These are phyloP conservation scores for Podaxis sp. DNA, from an alignment of 768 basidiomycete species.

Conservation along the genomic window DNA sequence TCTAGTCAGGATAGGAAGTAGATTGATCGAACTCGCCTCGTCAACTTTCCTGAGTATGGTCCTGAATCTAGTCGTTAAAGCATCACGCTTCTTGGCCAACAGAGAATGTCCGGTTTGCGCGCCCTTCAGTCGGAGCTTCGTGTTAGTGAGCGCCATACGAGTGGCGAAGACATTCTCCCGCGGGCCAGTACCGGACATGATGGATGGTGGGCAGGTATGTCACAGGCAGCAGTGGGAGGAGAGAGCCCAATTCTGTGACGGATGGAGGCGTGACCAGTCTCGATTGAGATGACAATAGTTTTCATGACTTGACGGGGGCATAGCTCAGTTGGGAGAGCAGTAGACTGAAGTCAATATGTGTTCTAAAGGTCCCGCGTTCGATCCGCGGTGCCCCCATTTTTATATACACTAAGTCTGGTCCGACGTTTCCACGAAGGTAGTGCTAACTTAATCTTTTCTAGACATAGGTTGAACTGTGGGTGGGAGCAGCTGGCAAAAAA, in stretches of 20 bases:
- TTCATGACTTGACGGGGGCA: constrained; percentile 34
- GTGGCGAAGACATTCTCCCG: constrained; percentile 96
- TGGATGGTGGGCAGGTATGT: constrained; percentile 10
- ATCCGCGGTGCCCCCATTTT: constrained; percentile 69
- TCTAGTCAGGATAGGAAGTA: constrained; percentile 14
- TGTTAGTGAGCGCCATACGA: constrained; percentile 95
- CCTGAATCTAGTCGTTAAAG: constrained; percentile 90
- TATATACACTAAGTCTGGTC: no score
- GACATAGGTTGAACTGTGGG: no score
- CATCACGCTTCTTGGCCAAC: constrained; percentile 97
- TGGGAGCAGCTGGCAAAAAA: no score
- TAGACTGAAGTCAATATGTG: constrained; percentile 52
- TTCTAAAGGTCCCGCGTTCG: constrained; percentile 79
- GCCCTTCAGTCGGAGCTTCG: constrained; percentile 83
- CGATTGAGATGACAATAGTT: neutral
- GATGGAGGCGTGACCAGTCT: neutral
- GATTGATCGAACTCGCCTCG: constrained; percentile 53
- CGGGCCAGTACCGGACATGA: constrained; percentile 86
- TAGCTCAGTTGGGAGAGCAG: constrained; percentile 77
- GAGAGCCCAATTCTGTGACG: neutral
- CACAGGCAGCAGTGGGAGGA: neutral
- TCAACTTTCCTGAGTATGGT: constrained; percentile 96
- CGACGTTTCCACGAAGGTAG: neutral
- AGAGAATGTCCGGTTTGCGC: constrained; percentile 95
- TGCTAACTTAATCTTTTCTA: neutral